A percentile compares a stretch with the other conserved stretches of the same genome.
Evolutionary conservation across 768 basidiomycete species (phyloP).

Genomic region (Lactarius tabidus): DNA sequence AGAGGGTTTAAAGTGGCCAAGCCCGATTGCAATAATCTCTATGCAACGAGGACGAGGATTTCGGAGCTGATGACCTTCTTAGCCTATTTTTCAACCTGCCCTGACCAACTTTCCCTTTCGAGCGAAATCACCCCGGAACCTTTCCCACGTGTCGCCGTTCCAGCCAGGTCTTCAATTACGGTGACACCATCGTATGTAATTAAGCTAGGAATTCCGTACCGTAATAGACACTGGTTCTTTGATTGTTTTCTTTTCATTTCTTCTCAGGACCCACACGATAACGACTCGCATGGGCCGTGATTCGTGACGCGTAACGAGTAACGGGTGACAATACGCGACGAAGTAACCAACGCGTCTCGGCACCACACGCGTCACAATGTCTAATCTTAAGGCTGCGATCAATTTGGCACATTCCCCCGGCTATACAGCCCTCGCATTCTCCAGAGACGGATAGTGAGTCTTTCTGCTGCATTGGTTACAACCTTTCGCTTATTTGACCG

Average conservation of each 20-base stretch:
- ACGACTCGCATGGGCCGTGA: background rate
- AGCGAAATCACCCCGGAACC: background rate
- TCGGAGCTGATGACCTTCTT: background rate
- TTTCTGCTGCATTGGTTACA: background rate
- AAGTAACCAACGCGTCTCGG: background rate
- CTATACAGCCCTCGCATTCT: conserved; percentile 22
- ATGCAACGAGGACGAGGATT: conserved; percentile 15
- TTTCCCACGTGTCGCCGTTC: conserved; percentile 11
- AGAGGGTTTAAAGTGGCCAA: background rate
- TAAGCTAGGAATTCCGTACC: background rate
- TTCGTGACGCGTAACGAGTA: background rate
- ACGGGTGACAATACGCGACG: background rate
- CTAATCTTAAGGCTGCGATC: conserved; percentile 16
- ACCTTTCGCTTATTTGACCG: background rate
- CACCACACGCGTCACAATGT: conserved; percentile 3
- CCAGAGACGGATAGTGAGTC: conserved; percentile 25
- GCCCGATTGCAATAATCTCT: conserved; percentile 18
- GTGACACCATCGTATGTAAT: background rate
- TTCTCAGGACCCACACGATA: background rate
- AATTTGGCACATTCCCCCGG: conserved; percentile 24
- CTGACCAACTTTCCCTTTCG: conserved; percentile 5
- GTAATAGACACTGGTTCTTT: background rate
- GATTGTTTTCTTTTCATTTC: background rate
- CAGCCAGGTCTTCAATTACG: background rate
- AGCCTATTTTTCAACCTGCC: conserved; percentile 13